Percentiles rank a stretch among this genome's conserved stretches.
phyloP scores from a whole-genome alignment of 345 rosid genomes.

The Alliaria petiolata region DNA sequence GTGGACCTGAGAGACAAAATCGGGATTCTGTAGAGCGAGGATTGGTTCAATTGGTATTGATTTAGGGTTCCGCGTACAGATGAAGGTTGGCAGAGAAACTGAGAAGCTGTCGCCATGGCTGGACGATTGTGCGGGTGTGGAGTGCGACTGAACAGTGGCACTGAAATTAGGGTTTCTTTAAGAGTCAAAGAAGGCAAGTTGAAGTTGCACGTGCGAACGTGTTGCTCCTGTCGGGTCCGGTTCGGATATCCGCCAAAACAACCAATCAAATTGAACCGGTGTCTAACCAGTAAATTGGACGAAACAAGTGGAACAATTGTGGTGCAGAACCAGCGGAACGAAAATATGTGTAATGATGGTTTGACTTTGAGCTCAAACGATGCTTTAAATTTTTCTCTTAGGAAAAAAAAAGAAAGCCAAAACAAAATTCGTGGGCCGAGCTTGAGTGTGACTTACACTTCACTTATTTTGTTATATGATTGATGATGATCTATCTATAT shows the following conservation, averaged over 20 bases:
- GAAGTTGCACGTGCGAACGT: conserved; percentile 7
- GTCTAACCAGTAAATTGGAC: not conserved
- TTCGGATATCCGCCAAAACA: not conserved
- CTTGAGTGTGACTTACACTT: too few relatives aligned
- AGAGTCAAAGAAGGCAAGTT: not conserved
- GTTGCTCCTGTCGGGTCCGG: not conserved
- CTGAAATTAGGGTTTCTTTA: conserved; percentile 19
- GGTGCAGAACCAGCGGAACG: too few relatives aligned
- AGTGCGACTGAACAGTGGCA: conserved; percentile 7
- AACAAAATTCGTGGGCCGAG: too few relatives aligned
- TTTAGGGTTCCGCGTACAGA: conserved; percentile 40
- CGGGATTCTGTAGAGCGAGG: conserved; percentile 38
- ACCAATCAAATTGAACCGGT: not conserved
- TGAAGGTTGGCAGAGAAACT: conserved; percentile 28
- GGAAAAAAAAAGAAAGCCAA: too few relatives aligned
- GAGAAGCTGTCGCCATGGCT: conserved; percentile 34
- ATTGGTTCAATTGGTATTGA: conserved; percentile 32
- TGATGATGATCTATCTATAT: too few relatives aligned
- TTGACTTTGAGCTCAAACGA: too few relatives aligned
- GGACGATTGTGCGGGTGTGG: not conserved
- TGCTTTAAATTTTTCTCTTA: too few relatives aligned
- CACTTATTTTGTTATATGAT: too few relatives aligned
- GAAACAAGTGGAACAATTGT: not conserved
- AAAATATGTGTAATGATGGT: too few relatives aligned
- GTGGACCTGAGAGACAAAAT: conserved; percentile 37